A percentile compares a stretch with the other conserved stretches of the same genome.
Evolutionary conservation across 768 basidiomycete species (phyloP).

Genomic region (Leccinum broughii): DNA sequence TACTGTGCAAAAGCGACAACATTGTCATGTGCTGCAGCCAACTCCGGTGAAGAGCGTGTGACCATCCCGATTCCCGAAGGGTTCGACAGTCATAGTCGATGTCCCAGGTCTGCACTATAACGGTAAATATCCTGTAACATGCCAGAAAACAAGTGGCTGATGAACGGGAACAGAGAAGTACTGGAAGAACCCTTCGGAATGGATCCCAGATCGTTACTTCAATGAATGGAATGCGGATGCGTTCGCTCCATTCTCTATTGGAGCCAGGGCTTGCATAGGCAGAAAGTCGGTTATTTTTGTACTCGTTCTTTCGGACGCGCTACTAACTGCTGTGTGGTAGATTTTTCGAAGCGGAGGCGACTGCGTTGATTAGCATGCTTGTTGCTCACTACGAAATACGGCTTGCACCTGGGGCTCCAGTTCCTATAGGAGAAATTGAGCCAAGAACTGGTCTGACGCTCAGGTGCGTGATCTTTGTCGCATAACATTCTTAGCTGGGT

Average conservation of each 20-base stretch:
- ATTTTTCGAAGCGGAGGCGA: too few relatives aligned
- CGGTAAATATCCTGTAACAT: neutral
- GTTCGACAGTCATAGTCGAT: neutral
- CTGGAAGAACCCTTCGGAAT: neutral
- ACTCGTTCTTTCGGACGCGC: too few relatives aligned
- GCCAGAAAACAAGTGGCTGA: neutral
- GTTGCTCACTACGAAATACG: too few relatives aligned
- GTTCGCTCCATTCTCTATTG: constrained; percentile 1
- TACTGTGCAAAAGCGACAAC: neutral
- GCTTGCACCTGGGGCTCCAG: neutral
- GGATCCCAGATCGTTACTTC: neutral
- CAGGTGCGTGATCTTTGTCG: neutral
- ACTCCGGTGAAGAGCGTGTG: neutral
- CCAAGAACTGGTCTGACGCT: neutral
- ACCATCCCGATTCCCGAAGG: neutral
- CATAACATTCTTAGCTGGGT: too few relatives aligned
- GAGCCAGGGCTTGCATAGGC: constrained; percentile 1
- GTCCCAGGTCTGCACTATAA: neutral
- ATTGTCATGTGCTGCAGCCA: neutral
- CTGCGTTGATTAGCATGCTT: too few relatives aligned
- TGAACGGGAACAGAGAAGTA: neutral
- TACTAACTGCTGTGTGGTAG: too few relatives aligned
- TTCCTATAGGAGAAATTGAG: neutral
- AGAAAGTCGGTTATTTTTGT: neutral
- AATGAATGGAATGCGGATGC: neutral